These are phyloP conservation scores for Oxytropis ochrocephala DNA, from an alignment of 306 rosid species.

Conservation along the genomic window DNA sequence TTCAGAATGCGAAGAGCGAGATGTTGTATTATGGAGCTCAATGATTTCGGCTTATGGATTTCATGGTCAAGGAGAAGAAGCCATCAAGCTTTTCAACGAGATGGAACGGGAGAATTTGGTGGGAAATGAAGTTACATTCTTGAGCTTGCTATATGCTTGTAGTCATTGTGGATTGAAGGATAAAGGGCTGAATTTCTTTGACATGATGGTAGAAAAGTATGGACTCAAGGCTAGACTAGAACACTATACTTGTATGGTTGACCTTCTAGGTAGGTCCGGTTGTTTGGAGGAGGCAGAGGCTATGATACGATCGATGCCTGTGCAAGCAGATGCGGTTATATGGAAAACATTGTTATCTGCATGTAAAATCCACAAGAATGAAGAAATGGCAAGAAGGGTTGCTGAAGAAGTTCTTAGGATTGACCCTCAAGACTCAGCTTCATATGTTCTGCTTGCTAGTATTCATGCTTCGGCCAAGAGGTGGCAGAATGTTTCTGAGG, in stretches of 20 bases:
- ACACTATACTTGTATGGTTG: conserved; percentile 87
- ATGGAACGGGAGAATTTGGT: conserved; percentile 61
- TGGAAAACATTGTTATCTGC: conserved; percentile 87
- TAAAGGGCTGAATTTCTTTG: conserved; percentile 58
- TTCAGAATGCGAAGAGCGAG: conserved; percentile 44
- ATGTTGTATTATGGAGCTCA: conserved; percentile 74
- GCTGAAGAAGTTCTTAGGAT: conserved; percentile 66
- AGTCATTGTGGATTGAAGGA: conserved; percentile 84
- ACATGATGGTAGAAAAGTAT: conserved; percentile 60
- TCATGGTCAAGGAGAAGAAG: conserved; percentile 80
- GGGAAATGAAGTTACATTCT: conserved; percentile 77
- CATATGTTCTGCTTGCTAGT: conserved; percentile 72
- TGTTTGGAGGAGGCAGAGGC: conserved; percentile 76
- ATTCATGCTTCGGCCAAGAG: conserved; percentile 69
- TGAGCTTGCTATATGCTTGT: conserved; percentile 88
- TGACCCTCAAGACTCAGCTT: conserved; percentile 73
- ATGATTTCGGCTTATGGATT: conserved; percentile 89
- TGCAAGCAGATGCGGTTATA: conserved; percentile 68
- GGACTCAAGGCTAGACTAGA: conserved; percentile 57
- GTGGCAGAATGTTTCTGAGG: conserved; percentile 75
- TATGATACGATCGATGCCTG: conserved; percentile 73
- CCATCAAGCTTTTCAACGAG: conserved; percentile 54
- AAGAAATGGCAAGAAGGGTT: conserved; percentile 60
- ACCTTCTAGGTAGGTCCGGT: conserved; percentile 78
- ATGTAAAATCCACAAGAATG: conserved; percentile 78